phyloP scores from a whole-genome alignment of 192 early-diverging fungal species.

The Jimgerdemannia lactiflua region DNA sequence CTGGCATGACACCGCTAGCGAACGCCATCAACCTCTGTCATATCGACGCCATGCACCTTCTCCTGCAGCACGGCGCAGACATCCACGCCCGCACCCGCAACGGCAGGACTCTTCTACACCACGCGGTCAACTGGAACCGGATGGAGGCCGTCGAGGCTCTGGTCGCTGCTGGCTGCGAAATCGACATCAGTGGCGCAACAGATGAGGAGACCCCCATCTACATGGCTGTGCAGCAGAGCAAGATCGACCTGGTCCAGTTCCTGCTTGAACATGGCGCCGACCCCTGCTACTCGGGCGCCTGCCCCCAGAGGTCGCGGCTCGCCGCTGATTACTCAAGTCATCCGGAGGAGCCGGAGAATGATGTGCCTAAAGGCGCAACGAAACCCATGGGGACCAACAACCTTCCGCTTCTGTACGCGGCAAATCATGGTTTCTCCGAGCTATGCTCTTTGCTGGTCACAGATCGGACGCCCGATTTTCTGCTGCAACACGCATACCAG shows the following conservation, averaged over 20 bases:
- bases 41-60: not conserved
- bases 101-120: conserved; percentile 20
- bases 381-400: conserved; percentile 15
- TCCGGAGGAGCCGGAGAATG: not conserved
- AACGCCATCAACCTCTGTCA: conserved; percentile 28
- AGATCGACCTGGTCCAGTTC: conserved; percentile 32
- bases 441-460: conserved; percentile 26
- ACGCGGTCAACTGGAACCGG: conserved; percentile 35
- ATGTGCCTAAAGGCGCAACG: not conserved
- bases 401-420: conserved; percentile 30
- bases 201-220: conserved; percentile 31
- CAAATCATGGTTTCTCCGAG: conserved; percentile 33
- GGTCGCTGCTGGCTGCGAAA: conserved; percentile 15
- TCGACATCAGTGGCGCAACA: conserved; percentile 12
- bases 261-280: conserved; percentile 25
- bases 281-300: conserved; percentile 13
- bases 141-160: conserved; percentile 22
- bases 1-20: conserved; percentile 28
- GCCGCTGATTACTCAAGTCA: not conserved
- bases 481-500: conserved; percentile 20
- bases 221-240: conserved; percentile 34
- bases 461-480: conserved; percentile 17
- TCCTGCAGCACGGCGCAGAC: conserved; percentile 24
- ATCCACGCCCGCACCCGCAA: conserved; percentile 15
- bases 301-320: too few species aligned